A percentile compares a stretch with the other conserved stretches of the same genome.
These are phyloP conservation scores for Eucalyptus camaldulensis DNA, from an alignment of 345 rosid species.

Conservation along the genomic window DNA sequence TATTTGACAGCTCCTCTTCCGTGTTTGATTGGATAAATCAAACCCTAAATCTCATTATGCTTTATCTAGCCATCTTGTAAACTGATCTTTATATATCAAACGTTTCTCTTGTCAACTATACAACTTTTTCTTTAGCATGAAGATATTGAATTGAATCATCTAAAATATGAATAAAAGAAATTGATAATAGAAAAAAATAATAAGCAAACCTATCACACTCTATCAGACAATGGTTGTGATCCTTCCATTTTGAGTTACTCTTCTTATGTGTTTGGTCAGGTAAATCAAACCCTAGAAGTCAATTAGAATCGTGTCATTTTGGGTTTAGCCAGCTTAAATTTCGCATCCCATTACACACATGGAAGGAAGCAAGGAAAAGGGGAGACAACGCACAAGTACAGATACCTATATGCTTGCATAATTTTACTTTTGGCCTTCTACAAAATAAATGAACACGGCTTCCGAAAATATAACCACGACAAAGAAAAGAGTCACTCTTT, in stretches of 20 bases:
- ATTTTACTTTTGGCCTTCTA: not conserved
- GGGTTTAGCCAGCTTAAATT: not conserved
- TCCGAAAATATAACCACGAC: not conserved
- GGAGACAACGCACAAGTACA: not conserved
- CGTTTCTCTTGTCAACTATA: not conserved
- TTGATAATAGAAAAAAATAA: not conserved
- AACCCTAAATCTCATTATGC: not conserved
- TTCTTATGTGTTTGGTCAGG: not conserved
- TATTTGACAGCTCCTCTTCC: too few species aligned
- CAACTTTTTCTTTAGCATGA: not conserved
- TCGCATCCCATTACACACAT: not conserved
- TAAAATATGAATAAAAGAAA: not conserved
- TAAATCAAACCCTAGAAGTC: not conserved
- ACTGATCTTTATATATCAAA: not conserved
- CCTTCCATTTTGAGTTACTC: not conserved
- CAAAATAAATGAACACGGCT: not conserved
- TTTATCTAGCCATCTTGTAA: not conserved
- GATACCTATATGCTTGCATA: not conserved
- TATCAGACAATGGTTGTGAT: not conserved
- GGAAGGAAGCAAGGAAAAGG: not conserved
- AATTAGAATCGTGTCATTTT: not conserved
- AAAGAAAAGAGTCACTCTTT: not conserved
- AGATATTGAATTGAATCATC: not conserved
- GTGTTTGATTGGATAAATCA: too few species aligned
- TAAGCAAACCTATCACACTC: not conserved